Base-by-base conservation (phyloP, 768 basidiomycete species). In the Auriscalpium orientale region DNA sequence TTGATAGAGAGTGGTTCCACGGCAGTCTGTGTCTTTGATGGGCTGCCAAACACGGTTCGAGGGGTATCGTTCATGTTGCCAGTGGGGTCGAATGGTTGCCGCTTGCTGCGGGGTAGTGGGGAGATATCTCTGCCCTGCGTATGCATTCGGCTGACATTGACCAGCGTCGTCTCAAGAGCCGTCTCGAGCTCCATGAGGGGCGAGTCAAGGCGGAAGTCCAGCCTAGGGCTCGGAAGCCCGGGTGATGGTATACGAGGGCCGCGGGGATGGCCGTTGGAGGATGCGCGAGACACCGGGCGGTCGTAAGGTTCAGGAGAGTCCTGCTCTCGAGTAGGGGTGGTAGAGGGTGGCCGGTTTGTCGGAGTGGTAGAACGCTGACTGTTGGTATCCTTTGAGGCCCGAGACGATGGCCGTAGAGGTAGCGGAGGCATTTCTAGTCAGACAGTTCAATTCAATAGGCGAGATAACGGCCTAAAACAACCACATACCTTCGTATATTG, bases 1-100 rank as follows among this genome's bases (percentile, higher is more conserved):
- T 85, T 90, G 68, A 93, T 92, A 2, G 85, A 87, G 57, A 93
- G 72, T 8, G 90, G 90, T 64, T 89, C 89, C 20, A 91, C 77
- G 22, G 71, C 72, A 37, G 72, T 75, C 35, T 76, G 69, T 22
- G 72, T 55, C 52, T 64, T 70, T 55, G 72, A 63, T 38, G 35
- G n/a, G 36, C 65, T 58, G 57, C 65, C 55, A 20, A 54, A 51
- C 38, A 73, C 33, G 15, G 62, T 65, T 62, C 77, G 83, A 9
- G 85, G 83, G 0, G 79, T 82, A 28, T 73, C 66, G 33, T 86
- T 83, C 12, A 68, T 70, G 63, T 81, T 83, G 35, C 68, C 73
- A 20, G 75, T 73, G 1, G 77, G 77, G 53, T 79, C 76, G 60
- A 89, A 82, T 18, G 83, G 77, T 64, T 85, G 85, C 40, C 87